Evolutionary conservation across 140 eudicot species (phyloP).

Genomic region (Oenanthe javanica): DNA sequence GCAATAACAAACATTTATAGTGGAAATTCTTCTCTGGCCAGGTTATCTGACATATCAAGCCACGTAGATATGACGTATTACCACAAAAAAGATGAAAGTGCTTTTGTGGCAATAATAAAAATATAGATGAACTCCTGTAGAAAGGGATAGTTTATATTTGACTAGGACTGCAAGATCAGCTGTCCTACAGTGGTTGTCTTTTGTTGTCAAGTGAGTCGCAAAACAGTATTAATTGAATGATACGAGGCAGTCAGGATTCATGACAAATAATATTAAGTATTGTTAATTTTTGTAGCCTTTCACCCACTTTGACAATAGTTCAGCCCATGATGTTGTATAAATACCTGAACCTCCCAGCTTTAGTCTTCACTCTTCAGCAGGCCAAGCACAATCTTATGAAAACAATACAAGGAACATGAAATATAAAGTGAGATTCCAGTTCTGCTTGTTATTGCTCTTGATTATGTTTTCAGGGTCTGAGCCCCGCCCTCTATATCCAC

Average conservation of each 20-base stretch:
- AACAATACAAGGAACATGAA: slow-evolving; percentile 5
- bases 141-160: background rate
- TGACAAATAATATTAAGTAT: background rate
- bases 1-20: background rate
- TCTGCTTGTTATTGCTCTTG: slow-evolving; percentile 7
- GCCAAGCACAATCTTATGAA: background rate
- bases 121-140: background rate
- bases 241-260: background rate
- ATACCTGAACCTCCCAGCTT: slow-evolving; percentile 6
- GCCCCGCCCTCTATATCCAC: slow-evolving; percentile 1
- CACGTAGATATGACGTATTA: background rate
- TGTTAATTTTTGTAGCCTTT: background rate
- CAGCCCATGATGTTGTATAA: background rate
- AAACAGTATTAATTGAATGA: background rate
- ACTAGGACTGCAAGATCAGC: background rate
- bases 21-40: background rate
- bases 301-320: slow-evolving; percentile 7
- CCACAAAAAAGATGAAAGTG: background rate
- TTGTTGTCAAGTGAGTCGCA: background rate
- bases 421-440: background rate
- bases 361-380: background rate
- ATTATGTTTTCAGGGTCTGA: slow-evolving; percentile 6
- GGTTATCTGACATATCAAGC: background rate
- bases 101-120: background rate
- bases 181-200: background rate